A percentile compares a stretch with the other conserved stretches of the same genome.
Conservation (phyloP, 2,329 filamentous ascomycete species). For the Ilyonectria sp. region DNA sequence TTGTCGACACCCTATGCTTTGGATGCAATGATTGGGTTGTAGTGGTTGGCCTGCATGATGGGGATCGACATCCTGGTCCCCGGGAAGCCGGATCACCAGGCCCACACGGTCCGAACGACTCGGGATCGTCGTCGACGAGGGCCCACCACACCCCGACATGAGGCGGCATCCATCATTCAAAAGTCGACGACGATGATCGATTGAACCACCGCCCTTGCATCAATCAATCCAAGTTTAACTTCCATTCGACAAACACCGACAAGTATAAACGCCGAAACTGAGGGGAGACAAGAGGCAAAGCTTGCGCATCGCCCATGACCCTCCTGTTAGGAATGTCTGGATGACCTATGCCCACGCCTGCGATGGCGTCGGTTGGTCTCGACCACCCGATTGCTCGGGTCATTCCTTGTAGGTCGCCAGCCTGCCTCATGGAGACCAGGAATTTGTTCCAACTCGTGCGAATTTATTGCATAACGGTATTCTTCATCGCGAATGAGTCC, state of each 20-base stretch:
- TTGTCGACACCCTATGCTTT: neutral
- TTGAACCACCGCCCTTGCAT: neutral
- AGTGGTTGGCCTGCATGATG: neutral
- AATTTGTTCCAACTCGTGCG: conserved; percentile 41
- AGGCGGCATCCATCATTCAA: neutral
- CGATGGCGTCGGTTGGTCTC: neutral
- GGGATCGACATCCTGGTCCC: conserved; percentile 17
- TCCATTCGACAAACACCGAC: neutral
- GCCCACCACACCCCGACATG: conserved; percentile 6
- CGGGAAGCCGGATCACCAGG: conserved; percentile 12
- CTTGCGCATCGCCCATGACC: neutral
- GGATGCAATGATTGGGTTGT: neutral
- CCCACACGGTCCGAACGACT: conserved; percentile 20
- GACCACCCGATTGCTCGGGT: neutral
- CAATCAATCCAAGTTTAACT: neutral
- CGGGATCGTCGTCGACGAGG: conserved; percentile 11
- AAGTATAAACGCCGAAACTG: neutral
- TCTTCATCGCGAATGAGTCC: conserved; percentile 47
- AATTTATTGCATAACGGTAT: conserved; percentile 41
- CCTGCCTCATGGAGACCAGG: conserved; percentile 33
- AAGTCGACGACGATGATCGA: neutral
- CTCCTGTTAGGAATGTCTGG: neutral
- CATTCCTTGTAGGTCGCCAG: conserved; percentile 25
- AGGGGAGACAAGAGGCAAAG: neutral
- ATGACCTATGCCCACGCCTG: neutral